These are phyloP conservation scores for Tetracladium setigerum DNA, from an alignment of 495 filamentous ascomycete species.

Conservation along the genomic window DNA sequence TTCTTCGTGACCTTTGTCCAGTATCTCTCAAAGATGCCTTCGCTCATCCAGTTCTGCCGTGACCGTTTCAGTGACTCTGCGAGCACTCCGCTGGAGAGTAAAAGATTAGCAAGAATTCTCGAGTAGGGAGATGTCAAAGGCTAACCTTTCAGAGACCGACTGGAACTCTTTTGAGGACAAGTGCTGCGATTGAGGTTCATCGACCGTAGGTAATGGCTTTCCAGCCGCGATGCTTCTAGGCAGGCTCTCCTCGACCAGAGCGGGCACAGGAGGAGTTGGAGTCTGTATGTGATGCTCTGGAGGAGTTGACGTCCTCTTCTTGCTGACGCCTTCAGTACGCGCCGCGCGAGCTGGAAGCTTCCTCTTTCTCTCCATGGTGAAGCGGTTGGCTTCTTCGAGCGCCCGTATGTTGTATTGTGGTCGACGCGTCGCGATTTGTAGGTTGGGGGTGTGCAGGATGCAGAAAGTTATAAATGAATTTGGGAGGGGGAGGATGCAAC, in stretches of 20 bases:
- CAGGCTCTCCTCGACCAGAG: slow-evolving; percentile 50
- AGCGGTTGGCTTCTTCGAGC: too few species aligned
- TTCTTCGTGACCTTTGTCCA: slow-evolving; percentile 86
- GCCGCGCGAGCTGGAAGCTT: slow-evolving; percentile 48
- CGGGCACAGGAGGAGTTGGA: slow-evolving; percentile 24
- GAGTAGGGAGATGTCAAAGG: not conserved
- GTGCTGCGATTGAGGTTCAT: slow-evolving; percentile 56
- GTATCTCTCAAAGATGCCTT: slow-evolving; percentile 81
- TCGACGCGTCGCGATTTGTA: too few species aligned
- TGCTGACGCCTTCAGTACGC: slow-evolving; percentile 39
- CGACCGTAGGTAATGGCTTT: slow-evolving; percentile 67
- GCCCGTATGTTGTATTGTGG: too few species aligned
- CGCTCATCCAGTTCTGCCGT: slow-evolving; percentile 75
- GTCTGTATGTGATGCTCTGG: slow-evolving; percentile 18
- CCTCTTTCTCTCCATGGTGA: slow-evolving; percentile 46
- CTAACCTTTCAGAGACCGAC: slow-evolving; percentile 73
- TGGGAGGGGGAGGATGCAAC: too few species aligned
- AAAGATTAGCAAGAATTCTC: not conserved
- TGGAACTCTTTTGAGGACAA: slow-evolving; percentile 68
- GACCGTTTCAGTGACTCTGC: slow-evolving; percentile 76
- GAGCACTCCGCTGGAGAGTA: slow-evolving; percentile 62
- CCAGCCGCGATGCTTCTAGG: slow-evolving; percentile 52
- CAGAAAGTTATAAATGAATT: too few species aligned
- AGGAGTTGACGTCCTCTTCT: slow-evolving; percentile 39
- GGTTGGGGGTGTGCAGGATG: too few species aligned